Evolutionary conservation across 345 rosid species (phyloP).

Genomic region (Acer yangbiense): DNA sequence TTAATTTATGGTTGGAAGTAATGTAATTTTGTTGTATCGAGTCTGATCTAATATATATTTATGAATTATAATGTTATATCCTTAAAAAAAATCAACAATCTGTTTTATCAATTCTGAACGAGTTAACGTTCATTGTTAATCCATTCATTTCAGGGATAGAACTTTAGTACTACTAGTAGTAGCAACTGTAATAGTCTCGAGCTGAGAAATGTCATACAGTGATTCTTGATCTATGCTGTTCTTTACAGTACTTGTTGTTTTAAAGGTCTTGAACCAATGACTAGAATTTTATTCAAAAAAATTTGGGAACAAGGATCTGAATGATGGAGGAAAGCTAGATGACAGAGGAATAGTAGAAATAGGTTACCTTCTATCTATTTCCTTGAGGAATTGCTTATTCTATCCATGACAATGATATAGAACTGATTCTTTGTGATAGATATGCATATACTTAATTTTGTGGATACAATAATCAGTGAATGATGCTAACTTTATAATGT

Average conservation of each 20-base stretch:
- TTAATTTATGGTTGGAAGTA: background rate
- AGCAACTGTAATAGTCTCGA: background rate
- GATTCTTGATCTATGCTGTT: background rate
- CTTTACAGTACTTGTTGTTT: background rate
- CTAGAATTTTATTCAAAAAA: background rate
- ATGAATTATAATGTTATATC: background rate
- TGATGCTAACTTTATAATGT: constrained; percentile 23
- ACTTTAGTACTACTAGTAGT: background rate
- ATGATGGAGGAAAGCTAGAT: background rate
- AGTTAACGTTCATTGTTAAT: background rate
- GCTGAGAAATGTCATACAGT: background rate
- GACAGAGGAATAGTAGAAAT: background rate
- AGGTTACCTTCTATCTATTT: background rate
- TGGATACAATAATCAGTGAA: background rate
- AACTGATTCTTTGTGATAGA: background rate
- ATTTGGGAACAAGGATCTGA: background rate
- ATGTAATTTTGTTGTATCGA: background rate
- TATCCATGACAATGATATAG: background rate
- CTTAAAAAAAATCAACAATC: background rate
- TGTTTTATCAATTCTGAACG: background rate
- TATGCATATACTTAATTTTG: background rate
- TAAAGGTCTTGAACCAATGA: background rate
- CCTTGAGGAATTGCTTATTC: constrained; percentile 6
- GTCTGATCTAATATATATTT: background rate
- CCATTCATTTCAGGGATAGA: background rate